A percentile compares a stretch with the other conserved stretches of the same genome.
phyloP scores from a whole-genome alignment of 2,329 filamentous ascomycete genomes.

The Paraphoma sp. region DNA sequence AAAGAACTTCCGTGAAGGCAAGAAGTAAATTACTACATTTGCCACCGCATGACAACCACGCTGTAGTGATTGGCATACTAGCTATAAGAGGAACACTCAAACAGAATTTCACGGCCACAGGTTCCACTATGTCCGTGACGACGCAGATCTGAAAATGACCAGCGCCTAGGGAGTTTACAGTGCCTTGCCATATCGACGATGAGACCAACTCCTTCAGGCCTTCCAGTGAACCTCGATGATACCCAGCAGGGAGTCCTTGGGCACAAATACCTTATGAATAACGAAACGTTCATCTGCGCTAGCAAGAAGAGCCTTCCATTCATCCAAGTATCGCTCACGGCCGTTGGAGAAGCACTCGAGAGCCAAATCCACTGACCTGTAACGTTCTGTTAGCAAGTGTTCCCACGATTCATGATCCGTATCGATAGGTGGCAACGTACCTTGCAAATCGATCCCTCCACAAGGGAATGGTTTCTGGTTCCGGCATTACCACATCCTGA shows the following conservation, averaged over 20 bases:
- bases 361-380: slow-evolving; percentile 18
- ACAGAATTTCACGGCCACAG: background rate
- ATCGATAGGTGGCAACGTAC: background rate
- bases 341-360: slow-evolving; percentile 13
- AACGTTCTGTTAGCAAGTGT: background rate
- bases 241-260: slow-evolving; percentile 12
- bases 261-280: slow-evolving; percentile 15
- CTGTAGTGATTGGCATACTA: background rate
- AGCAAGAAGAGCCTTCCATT: slow-evolving; percentile 21
- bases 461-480: slow-evolving; percentile 6
- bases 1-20: background rate
- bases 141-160: background rate
- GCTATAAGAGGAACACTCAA: background rate
- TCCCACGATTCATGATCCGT: background rate
- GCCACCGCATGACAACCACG: background rate
- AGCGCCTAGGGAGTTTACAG: background rate
- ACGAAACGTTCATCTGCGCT: slow-evolving; percentile 15
- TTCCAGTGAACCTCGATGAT: slow-evolving; percentile 18
- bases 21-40: background rate
- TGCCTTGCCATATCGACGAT: background rate
- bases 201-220: background rate
- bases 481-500: slow-evolving; percentile 17
- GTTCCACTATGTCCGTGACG: background rate
- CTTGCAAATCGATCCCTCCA: background rate
- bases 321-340: slow-evolving; percentile 16